Percentiles rank a stretch among this genome's conserved stretches.
Conservation (phyloP, 192 early-diverging fungal species). For the Mortierella alpina region DNA sequence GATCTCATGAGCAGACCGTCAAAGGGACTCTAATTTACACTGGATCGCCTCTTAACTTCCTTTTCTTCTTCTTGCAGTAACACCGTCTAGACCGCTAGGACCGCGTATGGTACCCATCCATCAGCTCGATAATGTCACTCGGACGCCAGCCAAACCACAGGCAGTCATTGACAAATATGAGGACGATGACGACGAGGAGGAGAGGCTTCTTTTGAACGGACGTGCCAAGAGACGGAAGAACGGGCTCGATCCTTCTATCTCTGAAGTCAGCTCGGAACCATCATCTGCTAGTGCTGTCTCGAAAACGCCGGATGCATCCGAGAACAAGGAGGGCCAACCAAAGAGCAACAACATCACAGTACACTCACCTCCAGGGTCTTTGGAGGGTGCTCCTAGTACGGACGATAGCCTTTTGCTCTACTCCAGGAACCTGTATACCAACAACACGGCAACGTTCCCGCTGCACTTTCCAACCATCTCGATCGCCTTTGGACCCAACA, state of each 20-base stretch:
- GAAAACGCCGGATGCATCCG: no score
- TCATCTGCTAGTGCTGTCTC: no score
- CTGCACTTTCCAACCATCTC: conserved; percentile 52
- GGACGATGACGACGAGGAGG: not conserved
- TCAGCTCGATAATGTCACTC: conserved; percentile 15
- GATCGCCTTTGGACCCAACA: conserved; percentile 51
- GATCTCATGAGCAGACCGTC: not conserved
- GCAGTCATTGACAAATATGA: conserved; percentile 4
- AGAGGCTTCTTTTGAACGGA: not conserved
- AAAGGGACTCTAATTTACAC: not conserved
- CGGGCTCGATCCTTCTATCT: not conserved
- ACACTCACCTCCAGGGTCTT: no score
- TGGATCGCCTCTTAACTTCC: not conserved
- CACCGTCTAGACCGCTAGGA: not conserved
- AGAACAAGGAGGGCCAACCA: no score
- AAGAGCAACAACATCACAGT: no score
- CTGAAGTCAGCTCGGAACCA: no score
- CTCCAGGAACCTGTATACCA: conserved; percentile 17
- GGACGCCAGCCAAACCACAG: not conserved
- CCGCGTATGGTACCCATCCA: conserved; percentile 41
- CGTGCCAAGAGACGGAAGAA: conserved; percentile 8
- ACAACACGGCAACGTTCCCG: conserved; percentile 44
- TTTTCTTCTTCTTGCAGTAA: not conserved
- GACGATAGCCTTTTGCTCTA: conserved; percentile 7
- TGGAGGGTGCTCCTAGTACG: not conserved